Percentiles rank a stretch among this genome's conserved stretches.
Conservation (phyloP, 1,284 basidiomycete species). For the Phenoliferia sp. region DNA sequence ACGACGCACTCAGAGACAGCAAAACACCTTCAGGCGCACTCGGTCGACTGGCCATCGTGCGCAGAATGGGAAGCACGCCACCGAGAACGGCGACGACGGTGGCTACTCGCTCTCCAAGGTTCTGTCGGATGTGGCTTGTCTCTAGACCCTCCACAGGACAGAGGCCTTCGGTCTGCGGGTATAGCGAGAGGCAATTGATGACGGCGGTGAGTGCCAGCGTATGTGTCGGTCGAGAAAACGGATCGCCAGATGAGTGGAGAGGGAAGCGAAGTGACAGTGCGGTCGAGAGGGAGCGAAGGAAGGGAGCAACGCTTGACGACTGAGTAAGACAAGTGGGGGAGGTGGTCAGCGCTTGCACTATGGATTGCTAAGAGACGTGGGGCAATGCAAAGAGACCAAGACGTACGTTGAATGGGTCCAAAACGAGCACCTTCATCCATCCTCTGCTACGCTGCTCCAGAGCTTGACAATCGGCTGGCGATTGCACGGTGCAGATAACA, state of each 20-base stretch:
- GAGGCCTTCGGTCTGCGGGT: not conserved
- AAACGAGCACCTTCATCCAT: slow-evolving; percentile 68
- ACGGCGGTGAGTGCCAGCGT: slow-evolving; percentile 31
- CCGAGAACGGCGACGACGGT: slow-evolving; percentile 11
- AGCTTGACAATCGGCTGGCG: slow-evolving; percentile 56
- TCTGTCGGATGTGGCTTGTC: slow-evolving; percentile 6
- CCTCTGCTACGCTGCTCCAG: slow-evolving; percentile 63
- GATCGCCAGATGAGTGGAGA: slow-evolving; percentile 66
- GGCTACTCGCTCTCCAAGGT: slow-evolving; percentile 22
- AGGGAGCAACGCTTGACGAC: slow-evolving; percentile 64
- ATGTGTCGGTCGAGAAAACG: slow-evolving; percentile 48
- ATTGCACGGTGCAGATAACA: slow-evolving; percentile 67
- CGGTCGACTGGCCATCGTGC: slow-evolving; percentile 12
- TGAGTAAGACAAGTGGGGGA: slow-evolving; percentile 37
- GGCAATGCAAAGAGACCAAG: not conserved
- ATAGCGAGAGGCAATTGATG: slow-evolving; percentile 31
- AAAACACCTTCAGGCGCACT: slow-evolving; percentile 13
- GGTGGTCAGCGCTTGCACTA: not conserved
- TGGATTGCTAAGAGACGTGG: not conserved
- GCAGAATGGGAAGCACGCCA: slow-evolving; percentile 27
- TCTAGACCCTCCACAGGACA: slow-evolving; percentile 27
- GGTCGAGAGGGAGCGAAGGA: slow-evolving; percentile 68
- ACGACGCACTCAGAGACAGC: slow-evolving; percentile 19
- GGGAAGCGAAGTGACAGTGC: slow-evolving; percentile 76
- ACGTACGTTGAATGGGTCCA: slow-evolving; percentile 65